Percentiles rank a stretch among this genome's conserved stretches.
Conservation (phyloP, 352 stramenopile genomes). For the Phytophthora tentaculata region DNA sequence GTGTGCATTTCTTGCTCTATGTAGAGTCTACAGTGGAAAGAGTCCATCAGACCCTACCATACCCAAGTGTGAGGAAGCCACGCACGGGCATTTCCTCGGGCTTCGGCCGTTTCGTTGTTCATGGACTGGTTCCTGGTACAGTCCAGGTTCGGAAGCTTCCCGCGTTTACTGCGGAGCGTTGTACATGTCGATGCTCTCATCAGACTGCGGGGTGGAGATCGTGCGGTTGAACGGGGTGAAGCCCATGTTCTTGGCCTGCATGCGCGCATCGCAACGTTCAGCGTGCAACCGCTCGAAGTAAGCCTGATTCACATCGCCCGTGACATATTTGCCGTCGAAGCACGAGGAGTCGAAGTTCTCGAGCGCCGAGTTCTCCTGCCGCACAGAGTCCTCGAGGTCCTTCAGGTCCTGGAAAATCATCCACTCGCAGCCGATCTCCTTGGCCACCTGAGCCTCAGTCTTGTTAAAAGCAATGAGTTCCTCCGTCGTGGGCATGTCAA, state of each 20-base stretch:
- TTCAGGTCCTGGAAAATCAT: slow-evolving; percentile 94
- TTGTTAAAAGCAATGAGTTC: slow-evolving; percentile 98
- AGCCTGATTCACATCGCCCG: slow-evolving; percentile 88
- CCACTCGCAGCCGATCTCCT: slow-evolving; percentile 95
- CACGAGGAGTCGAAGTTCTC: slow-evolving; percentile 95
- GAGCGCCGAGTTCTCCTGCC: slow-evolving; percentile 73
- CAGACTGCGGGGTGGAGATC: slow-evolving; percentile 76
- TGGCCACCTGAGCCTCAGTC: slow-evolving; percentile 94
- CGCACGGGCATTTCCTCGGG: slow-evolving; percentile 19
- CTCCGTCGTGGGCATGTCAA: slow-evolving; percentile 98
- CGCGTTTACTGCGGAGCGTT: slow-evolving; percentile 79
- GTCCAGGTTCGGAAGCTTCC: slow-evolving; percentile 10
- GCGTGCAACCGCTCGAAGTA: slow-evolving; percentile 87
- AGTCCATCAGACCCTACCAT: slow-evolving; percentile 10
- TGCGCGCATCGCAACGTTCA: slow-evolving; percentile 81
- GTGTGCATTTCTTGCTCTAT: slow-evolving; percentile 51
- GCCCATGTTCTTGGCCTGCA: slow-evolving; percentile 87
- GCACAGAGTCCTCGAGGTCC: slow-evolving; percentile 92
- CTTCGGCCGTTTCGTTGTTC: slow-evolving; percentile 18
- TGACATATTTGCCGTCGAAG: slow-evolving; percentile 98
- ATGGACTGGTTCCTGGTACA: slow-evolving; percentile 23
- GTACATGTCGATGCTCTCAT: slow-evolving; percentile 91
- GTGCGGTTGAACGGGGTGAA: slow-evolving; percentile 80
- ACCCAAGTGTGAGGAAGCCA: slow-evolving; percentile 27
- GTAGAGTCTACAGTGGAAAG: slow-evolving; percentile 37